Conservation (phyloP, 495 filamentous ascomycete species). For the Neurospora sublineolata region DNA sequence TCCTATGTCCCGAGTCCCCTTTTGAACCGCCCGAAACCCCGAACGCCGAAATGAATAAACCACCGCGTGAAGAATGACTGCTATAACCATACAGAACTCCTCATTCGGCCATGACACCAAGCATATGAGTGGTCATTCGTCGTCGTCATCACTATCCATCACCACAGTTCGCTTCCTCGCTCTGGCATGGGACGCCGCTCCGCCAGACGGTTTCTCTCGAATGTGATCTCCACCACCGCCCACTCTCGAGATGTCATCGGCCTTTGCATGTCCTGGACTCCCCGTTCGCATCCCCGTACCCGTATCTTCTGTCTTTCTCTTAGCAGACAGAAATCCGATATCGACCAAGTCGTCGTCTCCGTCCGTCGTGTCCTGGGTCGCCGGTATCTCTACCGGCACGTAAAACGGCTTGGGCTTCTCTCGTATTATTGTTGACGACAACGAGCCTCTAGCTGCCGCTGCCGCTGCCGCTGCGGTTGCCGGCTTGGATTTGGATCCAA, state of each 20-base stretch:
- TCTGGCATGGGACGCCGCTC: background rate
- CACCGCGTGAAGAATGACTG: background rate
- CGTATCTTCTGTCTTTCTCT: background rate
- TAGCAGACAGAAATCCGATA: slow-evolving; percentile 20
- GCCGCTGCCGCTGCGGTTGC: background rate
- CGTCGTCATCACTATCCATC: slow-evolving; percentile 2
- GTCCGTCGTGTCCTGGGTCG: slow-evolving; percentile 19
- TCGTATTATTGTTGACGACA: background rate
- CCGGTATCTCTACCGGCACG: slow-evolving; percentile 19
- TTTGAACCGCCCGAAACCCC: background rate
- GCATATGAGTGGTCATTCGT: background rate
- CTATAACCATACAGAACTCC: background rate
- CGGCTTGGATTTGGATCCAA: background rate
- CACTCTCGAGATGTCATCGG: background rate
- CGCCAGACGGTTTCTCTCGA: background rate
- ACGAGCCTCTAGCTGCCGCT: background rate
- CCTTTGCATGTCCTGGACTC: slow-evolving; percentile 2
- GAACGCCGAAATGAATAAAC: background rate
- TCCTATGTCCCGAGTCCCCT: background rate
- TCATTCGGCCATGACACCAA: background rate
- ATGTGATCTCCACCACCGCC: background rate
- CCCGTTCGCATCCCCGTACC: background rate
- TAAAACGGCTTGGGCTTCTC: slow-evolving; percentile 16
- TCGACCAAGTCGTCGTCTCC: slow-evolving; percentile 26
- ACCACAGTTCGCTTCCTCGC: background rate